Evolutionary conservation across 2,329 filamentous ascomycete genomes (phyloP), one percentile per base, ranked within the genome.

Genomic region (Colletotrichum echinochloae): DNA sequence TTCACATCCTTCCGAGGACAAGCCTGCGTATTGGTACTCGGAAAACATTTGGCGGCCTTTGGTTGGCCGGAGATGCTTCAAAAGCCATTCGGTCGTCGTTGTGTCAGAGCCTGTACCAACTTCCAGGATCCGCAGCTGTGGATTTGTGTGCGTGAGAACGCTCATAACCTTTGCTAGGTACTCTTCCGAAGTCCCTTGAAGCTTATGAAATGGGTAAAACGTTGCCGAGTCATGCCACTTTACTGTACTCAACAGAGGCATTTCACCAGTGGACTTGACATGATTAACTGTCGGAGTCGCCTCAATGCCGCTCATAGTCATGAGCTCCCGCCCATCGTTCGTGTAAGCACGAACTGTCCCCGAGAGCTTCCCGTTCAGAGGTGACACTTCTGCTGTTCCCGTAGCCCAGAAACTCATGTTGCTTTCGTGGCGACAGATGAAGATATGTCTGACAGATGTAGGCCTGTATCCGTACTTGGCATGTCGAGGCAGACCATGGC

Each of bases 361-460:
- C 12, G 60, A 62, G 28, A 44, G 30, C 3, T 30, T n/a, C 60
- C 46, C 37, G 60, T 14, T 35, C 60, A 30, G 35, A 41, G 9
- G 8, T 52, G 46, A 12, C 35, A 14, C 35, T 37, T 62, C 35
- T 46, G 37, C 37, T 35, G 20, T 52, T 52, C 46, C 60, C 14
- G 60, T 62, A n/a, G 60, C 33, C 60, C 60, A 62, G 41, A 62
- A 62, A n/a, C 18, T 12, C 46, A 9, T 52, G 12, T 20, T 35
- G 35, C 35, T 37, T 14, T 37, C 35, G 35, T 37, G 35, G 35
- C 35, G 60, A 11, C 33, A n/a, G 26, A 62, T 35, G 44, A 52
- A 28, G 18, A 65, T 20, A 5, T 56, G 12, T 26, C 56, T n/a
- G 61, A 65, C 33, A 26, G 23, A 65, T 3, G 51, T 65, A 23